Base-by-base conservation (phyloP, 2,329 filamentous ascomycete genomes). In the Penicillium hesseltinei region DNA sequence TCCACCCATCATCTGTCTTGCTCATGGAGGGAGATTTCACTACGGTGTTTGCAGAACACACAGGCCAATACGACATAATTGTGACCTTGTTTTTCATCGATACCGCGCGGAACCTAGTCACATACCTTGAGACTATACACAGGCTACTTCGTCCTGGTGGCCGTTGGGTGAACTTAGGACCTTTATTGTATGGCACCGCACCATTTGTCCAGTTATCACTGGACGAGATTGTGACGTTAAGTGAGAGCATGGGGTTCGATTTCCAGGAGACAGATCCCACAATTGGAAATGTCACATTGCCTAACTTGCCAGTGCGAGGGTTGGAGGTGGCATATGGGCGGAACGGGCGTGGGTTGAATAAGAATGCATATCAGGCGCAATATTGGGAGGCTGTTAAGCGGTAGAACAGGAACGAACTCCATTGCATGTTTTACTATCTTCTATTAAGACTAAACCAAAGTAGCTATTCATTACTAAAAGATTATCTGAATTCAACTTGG, bases 21-120 rank as follows among this genome's bases (percentile, higher is more conserved):
- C 52, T 63, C 19, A 73, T 83, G 0, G 84, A 86, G 62, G 83
- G 82, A 0, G 83, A 86, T 62, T 86, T 86, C 60, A 82, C 78
- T 0, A 78, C 77, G 5, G 69, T 71, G 1, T 73, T 78, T 47
- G 36, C 54, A 4, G 40, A 59, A 1, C 48, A 63, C 2, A 53
- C 56, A 2, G 64, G 59, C 0, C 57, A 61, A 4, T 85, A 76
- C 65, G 82, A 85, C 52, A 73, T 78, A 0, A 69, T 86, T 0
- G 68, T 84, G 0, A 84, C 83, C 0, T 78, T 84, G 43, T 86
- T 85, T 70, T 85, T 86, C 69, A 84, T 86, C 61, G 83, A 86
- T 63, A 86, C 83, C 0, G 83, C 83, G 0, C 77, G 82, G 0
- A 85, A 85, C 53, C 66, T 84, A 1, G 75, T 84, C 66, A 71